These are phyloP conservation scores for Pseudocercospora pini-densiflorae DNA, from an alignment of 2,329 filamentous ascomycete species.

Conservation along the genomic window DNA sequence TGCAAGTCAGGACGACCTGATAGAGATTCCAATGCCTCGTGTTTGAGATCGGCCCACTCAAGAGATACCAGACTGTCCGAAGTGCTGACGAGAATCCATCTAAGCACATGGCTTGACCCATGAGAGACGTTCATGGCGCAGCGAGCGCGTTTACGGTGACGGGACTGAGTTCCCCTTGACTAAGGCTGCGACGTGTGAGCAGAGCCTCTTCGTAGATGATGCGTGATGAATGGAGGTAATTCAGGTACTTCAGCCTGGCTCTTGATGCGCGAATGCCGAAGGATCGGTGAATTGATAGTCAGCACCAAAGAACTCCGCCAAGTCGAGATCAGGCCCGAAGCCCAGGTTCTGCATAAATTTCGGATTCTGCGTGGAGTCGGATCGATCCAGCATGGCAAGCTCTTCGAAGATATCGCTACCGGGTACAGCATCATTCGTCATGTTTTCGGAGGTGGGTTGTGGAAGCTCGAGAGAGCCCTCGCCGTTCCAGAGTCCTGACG, in stretches of 20 bases:
- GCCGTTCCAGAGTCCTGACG: conserved; percentile 16
- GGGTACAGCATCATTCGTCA: conserved; percentile 3
- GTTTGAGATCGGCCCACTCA: no score
- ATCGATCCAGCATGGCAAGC: conserved; percentile 60
- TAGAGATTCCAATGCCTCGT: not conserved
- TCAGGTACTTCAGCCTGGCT: conserved; percentile 10
- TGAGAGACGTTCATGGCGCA: no score
- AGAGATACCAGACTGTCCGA: no score
- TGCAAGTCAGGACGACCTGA: not conserved
- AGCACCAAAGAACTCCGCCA: conserved; percentile 56
- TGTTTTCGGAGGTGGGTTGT: not conserved
- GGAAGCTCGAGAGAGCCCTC: not conserved
- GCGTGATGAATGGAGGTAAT: no score
- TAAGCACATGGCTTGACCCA: no score
- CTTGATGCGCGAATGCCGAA: conserved; percentile 15
- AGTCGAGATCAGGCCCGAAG: conserved; percentile 65
- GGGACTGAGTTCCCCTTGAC: no score
- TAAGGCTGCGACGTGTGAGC: no score
- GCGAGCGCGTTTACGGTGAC: not conserved
- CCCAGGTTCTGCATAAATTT: conserved; percentile 71
- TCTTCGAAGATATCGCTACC: conserved; percentile 59
- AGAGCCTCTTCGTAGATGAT: not conserved
- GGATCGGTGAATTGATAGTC: conserved; percentile 49
- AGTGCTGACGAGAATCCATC: no score
- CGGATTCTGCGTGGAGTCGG: conserved; percentile 60